Conservation (phyloP, 2,329 filamentous ascomycete species). For the Fusarium palustre region DNA sequence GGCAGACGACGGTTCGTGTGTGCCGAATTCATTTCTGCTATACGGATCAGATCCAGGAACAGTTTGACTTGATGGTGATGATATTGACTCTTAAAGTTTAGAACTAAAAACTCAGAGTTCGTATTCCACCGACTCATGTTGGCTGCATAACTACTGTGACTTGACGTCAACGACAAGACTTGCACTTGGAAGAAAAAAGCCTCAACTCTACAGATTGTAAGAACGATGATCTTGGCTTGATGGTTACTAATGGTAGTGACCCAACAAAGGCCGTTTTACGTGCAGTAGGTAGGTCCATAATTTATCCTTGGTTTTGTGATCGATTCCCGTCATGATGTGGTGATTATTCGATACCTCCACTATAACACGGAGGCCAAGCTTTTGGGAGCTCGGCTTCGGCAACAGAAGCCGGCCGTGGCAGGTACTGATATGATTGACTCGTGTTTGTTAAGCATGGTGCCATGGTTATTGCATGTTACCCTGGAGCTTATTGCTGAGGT, state of each 20-base stretch:
- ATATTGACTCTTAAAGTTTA: neutral
- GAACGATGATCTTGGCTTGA: conserved; percentile 1
- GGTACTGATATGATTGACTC: neutral
- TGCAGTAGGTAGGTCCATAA: neutral
- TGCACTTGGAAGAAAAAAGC: conserved; percentile 5
- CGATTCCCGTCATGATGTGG: conserved; percentile 19
- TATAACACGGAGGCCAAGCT: conserved; percentile 9
- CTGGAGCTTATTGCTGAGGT: neutral
- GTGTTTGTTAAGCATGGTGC: conserved; percentile 13
- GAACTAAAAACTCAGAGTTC: conserved; percentile 4
- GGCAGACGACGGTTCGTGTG: neutral
- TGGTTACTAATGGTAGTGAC: neutral
- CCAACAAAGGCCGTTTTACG: neutral
- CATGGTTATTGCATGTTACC: conserved; percentile 11
- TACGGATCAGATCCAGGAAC: neutral
- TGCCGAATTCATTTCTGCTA: neutral
- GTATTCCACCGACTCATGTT: conserved; percentile 23
- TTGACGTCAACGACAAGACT: conserved; percentile 27
- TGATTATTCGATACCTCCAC: conserved; percentile 6
- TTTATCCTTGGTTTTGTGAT: conserved; percentile 26
- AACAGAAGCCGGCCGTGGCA: conserved; percentile 7
- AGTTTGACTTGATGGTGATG: neutral
- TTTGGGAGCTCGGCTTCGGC: conserved; percentile 4
- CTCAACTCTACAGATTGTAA: neutral
- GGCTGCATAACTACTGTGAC: conserved; percentile 11